Evolutionary conservation across 2,329 filamentous ascomycete species (phyloP).

Genomic region (Trichophyton simii): DNA sequence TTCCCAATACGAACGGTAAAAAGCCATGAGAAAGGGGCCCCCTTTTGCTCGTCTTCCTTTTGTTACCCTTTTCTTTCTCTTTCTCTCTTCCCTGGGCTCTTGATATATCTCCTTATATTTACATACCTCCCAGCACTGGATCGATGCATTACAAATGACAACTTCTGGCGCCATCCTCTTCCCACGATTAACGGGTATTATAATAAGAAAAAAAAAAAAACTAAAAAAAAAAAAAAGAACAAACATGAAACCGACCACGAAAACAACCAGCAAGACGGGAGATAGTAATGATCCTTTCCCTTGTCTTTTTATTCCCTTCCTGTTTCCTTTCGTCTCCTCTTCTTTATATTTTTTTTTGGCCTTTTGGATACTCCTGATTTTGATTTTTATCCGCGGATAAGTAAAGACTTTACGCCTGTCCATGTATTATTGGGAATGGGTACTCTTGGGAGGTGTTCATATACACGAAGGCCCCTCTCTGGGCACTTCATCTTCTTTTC

Average conservation of each 20-base stretch:
- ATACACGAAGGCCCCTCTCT: neutral
- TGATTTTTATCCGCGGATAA: neutral
- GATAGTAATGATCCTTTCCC: neutral
- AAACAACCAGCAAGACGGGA: neutral
- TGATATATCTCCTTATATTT: neutral
- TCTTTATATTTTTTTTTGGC: neutral
- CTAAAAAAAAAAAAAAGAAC: neutral
- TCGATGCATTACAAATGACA: neutral
- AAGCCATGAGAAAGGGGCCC: neutral
- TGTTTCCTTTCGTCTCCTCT: conserved; percentile 1
- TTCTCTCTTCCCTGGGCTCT: neutral
- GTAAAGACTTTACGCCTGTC: neutral
- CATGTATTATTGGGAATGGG: neutral
- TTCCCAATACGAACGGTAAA: neutral
- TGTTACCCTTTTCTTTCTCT: neutral
- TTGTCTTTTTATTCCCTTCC: neutral
- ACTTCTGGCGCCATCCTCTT: neutral
- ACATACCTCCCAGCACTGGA: neutral
- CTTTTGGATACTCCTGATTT: neutral
- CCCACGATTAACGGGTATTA: neutral
- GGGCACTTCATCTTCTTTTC: neutral
- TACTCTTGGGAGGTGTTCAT: conserved; percentile 3
- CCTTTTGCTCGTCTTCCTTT: neutral
- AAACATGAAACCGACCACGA: conserved; percentile 9
- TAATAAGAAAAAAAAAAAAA: neutral